Base-by-base conservation (phyloP, 2,329 filamentous ascomycete genomes). In the Colletotrichum orchidophilum region DNA sequence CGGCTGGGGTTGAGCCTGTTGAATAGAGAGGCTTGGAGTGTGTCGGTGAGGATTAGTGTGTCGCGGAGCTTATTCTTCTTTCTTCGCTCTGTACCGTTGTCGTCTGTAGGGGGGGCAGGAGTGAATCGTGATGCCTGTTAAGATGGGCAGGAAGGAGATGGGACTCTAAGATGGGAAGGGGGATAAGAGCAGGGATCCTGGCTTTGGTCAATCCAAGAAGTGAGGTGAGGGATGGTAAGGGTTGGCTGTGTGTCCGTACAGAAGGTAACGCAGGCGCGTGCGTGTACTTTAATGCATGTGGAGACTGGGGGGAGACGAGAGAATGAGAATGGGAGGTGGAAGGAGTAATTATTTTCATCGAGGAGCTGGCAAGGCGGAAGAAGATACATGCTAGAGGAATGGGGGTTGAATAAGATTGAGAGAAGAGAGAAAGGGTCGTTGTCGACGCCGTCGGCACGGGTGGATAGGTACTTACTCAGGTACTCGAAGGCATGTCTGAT, bases 161-260 rank as follows among this genome's bases (percentile, higher is more conserved):
- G 63, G 26, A 27, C 29, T 61, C 57, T 46, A 31, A 13, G 9
- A 35, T 50, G 55, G 31, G 31, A 46, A 46, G 39, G 26, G 24
- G 24, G 55, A 62, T 67, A 58, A 61, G 57, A 52, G 27, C 67
- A 70, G 35, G 67, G 67, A 49, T 70, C 29, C 21, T 31, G 57
- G 24, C 29, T 52, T 42, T 67, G 31, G 35, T 59, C 29, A 42
- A 29, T 29, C 31, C 52, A 21, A 62, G 31, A 29, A 15, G 27
- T 24, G 18, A 50, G 26, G 53, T 18, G 42, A 50, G 49, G 54
- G 39, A 33, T 15, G 18, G 57, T 24, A 26, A 59, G 24, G 42
- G 26, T 27, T 21, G 42, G 39, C 39, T 35, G 5, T 26, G 21
- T 15, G 26, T 9, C 49, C 59, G 26, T 55, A 57, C 52, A 57